Base-by-base conservation (phyloP, 2,329 filamentous ascomycete species). In the Aspergillus japonicus region DNA sequence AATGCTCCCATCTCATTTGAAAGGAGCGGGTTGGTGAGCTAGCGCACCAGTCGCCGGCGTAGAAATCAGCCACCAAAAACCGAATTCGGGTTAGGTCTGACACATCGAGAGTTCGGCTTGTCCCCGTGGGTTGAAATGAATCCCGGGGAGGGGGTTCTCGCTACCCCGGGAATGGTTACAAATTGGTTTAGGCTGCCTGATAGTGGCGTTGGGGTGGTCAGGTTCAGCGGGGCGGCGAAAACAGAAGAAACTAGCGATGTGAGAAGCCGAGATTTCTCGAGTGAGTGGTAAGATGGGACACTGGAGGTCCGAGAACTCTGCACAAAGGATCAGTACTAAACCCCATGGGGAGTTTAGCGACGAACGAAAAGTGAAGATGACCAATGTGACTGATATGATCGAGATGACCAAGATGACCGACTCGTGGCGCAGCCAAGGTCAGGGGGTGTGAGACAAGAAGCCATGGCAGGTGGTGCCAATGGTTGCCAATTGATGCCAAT, bases 61-160 rank as follows among this genome's bases (percentile, higher is more conserved):
- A 16, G 53, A 11, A 55, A 48, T 48, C 47, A 44, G 53, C 53
- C 53, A 55, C 53, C n/a, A 48, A 47, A 48, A 55, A 24, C 31
- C 3, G 7, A 47, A 10, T 54, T 35, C 19, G 26, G 53, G 39
- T n/a, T 55, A 48, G 42, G 24, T 55, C 39, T 55, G 47, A 31
- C 53, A 26, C 42, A 26, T 24, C 6, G 42, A 29, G 26, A 33
- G 42, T 31, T 29, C 31, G 26, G 8, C 23, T 19, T 55, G 26
- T 47, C 53, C 53, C 53, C 53, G 47, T 48, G 53, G 53, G 26
- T 42, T 33, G 42, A 47, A 26, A 47, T 5, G 42, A 16, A 19
- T 8, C 53, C 53, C 53, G 42, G 53, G 53, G 42, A 29, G 26
- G 26, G 26, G 7, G 2, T 29, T 8, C 21, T n/a, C 14, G 14